Evolutionary conservation across 805 yeast species (phyloP), one percentile per base, ranked within the genome.

Genomic region (Torulaspora indica): DNA sequence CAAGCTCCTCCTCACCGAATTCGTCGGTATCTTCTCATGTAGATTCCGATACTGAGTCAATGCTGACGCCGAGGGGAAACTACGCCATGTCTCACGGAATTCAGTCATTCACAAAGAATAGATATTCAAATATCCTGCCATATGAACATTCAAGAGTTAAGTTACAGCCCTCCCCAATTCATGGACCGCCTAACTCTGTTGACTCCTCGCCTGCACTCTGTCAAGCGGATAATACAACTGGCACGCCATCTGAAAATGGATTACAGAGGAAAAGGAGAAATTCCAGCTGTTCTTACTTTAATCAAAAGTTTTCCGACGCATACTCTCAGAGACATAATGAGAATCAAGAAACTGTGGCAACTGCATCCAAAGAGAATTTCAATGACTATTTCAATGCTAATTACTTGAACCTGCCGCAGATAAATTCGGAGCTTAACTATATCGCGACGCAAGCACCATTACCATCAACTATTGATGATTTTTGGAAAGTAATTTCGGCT

Each of bases 361-460:
- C 34, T 13, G 36, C 40, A 17, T 15, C 47, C 4, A 33, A 24
- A 22, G 51, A 46, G 36, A 35, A 38, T 25, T 55, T 55, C 34
- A 60, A 60, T 48, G 90, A 85, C 61, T 89, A 89, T 60, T 85
- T 89, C 56, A 90, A 89, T 63, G 97, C 97, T 0, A 85, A 90
- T n/a, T 83, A 85, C 63, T 65, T 85, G 17, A 56, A 50, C 24
- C 55, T 67, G 46, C 71, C 53, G 57, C 73, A 57, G 54, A 71
- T 63, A 54, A 72, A 57, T 57, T 69, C 51, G 3, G 57, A 59
- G 44, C 66, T 53, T 60, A 58, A 71, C 30, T 85, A 83, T 57
- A 85, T 90, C 49, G 96, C 95, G 0, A 78, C 95, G 1, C 96
- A 91, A 60, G 98, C 96, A 1, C 98, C 98, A 2, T 61, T 85